Conservation (phyloP, 371 early-diverging fungal genomes). For the Mortierella sp. region DNA sequence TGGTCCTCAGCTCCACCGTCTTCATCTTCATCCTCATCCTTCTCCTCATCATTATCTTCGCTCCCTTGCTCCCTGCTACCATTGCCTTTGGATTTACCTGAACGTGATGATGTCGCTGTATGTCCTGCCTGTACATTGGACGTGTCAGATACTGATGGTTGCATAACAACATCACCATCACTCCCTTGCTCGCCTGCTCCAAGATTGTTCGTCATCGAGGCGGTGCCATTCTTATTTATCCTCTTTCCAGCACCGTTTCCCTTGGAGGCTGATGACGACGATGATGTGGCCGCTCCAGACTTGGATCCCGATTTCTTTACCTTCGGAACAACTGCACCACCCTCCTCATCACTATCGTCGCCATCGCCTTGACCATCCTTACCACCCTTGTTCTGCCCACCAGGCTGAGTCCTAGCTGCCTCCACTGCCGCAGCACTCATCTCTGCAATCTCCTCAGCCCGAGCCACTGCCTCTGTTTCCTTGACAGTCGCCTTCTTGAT, state of each 20-base stretch:
- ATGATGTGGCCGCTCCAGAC: background rate
- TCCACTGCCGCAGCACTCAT: slow-evolving; percentile 52
- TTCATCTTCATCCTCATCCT: slow-evolving; percentile 31
- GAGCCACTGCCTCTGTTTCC: slow-evolving; percentile 20
- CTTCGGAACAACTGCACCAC: slow-evolving; percentile 6
- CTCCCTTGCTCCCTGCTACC: background rate
- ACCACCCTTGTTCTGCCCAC: slow-evolving; percentile 46
- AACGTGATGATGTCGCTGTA: too few relatives aligned
- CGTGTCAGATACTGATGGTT: background rate
- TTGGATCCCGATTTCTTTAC: slow-evolving; percentile 20
- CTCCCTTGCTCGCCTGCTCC: background rate
- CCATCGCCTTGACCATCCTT: slow-evolving; percentile 34
- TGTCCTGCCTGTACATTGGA: background rate
- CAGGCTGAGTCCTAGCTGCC: slow-evolving; percentile 36
- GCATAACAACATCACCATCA: slow-evolving; percentile 7
- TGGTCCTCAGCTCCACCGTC: slow-evolving; percentile 38
- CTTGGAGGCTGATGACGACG: slow-evolving; percentile 4
- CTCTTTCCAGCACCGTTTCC: slow-evolving; percentile 1
- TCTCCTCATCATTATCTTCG: slow-evolving; percentile 12
- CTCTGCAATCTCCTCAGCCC: slow-evolving; percentile 36
- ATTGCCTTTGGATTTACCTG: too few relatives aligned
- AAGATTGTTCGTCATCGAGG: background rate
- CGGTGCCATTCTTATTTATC: slow-evolving; percentile 7
- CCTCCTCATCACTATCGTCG: slow-evolving; percentile 48
- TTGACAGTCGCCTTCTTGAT: slow-evolving; percentile 23